Evolutionary conservation across 768 basidiomycete genomes (phyloP).

Genomic region (Lentinula raphanica): DNA sequence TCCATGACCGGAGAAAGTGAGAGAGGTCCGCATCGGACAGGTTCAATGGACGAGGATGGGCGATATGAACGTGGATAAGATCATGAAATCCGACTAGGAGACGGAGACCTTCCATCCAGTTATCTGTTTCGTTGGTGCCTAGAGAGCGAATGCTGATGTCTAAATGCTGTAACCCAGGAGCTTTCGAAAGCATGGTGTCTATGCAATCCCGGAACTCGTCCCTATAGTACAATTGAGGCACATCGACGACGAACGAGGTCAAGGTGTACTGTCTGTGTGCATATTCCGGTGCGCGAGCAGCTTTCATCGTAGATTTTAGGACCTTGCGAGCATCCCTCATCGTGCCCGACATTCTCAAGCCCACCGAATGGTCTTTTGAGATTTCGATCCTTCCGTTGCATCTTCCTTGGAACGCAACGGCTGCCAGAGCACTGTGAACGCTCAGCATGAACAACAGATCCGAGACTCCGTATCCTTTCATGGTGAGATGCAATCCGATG

Average conservation of each 20-base stretch:
- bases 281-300: not conserved
- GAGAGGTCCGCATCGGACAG: not conserved
- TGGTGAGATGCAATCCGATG: not conserved
- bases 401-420: not conserved
- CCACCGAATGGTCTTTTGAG: not conserved
- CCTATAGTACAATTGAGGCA: not conserved
- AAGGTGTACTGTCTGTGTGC: not conserved
- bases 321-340: not conserved
- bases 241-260: not conserved
- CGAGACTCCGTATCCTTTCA: not conserved
- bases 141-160: not conserved
- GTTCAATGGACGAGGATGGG: not conserved
- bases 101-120: not conserved
- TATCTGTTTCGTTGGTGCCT: not conserved
- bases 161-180: not conserved
- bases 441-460: not conserved
- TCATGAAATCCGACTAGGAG: not conserved
- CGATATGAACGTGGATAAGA: not conserved
- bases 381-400: not conserved
- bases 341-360: not conserved
- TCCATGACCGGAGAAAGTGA: not conserved
- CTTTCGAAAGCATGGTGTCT: not conserved
- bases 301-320: not conserved
- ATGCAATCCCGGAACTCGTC: not conserved
- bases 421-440: not conserved